Percentiles rank a stretch among this genome's conserved stretches.
phyloP scores from a whole-genome alignment of 2,329 filamentous ascomycete species.

The Fusarium sp. region DNA sequence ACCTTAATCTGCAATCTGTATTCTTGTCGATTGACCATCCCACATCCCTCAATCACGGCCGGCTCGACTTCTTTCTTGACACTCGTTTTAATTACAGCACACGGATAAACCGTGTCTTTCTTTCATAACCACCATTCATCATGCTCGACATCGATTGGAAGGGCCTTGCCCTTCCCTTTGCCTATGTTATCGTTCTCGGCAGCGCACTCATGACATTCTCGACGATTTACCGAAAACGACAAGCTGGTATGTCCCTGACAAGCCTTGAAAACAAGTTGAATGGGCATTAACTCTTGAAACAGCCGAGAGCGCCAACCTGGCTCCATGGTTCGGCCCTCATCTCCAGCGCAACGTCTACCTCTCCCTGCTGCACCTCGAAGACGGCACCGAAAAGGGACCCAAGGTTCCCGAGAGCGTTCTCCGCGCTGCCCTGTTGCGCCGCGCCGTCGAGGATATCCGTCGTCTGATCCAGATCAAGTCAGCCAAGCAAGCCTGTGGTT shows the following conservation, averaged over 20 bases:
- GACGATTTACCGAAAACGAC: constrained; percentile 90
- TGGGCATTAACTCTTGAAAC: constrained; percentile 21
- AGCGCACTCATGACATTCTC: constrained; percentile 94
- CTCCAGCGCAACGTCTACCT: constrained; percentile 95
- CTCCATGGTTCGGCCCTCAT: constrained; percentile 93
- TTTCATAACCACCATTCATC: constrained; percentile 36
- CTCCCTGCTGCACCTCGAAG: constrained; percentile 83
- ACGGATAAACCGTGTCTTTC: constrained; percentile 1
- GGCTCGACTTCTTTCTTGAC: constrained; percentile 25
- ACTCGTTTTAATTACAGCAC: constrained; percentile 27
- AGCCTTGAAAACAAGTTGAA: too few species aligned
- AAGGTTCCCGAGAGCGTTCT: constrained; percentile 85
- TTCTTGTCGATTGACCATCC: constrained; percentile 29
- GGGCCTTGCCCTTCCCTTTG: constrained; percentile 85
- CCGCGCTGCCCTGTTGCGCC: constrained; percentile 86
- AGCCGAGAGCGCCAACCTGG: constrained; percentile 85
- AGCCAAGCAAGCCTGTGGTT: constrained; percentile 87
- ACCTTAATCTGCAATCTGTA: constrained; percentile 11
- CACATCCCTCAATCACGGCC: constrained; percentile 9
- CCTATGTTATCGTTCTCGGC: constrained; percentile 88
- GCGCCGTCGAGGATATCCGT: constrained; percentile 92
- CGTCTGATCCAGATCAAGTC: constrained; percentile 89
- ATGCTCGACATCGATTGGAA: constrained; percentile 79
- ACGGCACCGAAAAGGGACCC: constrained; percentile 72
- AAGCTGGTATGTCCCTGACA: constrained; percentile 70